Evolutionary conservation across 1,284 basidiomycete species (phyloP), one percentile per base, ranked within the genome.

Genomic region (Moesziomyces globuligerus): DNA sequence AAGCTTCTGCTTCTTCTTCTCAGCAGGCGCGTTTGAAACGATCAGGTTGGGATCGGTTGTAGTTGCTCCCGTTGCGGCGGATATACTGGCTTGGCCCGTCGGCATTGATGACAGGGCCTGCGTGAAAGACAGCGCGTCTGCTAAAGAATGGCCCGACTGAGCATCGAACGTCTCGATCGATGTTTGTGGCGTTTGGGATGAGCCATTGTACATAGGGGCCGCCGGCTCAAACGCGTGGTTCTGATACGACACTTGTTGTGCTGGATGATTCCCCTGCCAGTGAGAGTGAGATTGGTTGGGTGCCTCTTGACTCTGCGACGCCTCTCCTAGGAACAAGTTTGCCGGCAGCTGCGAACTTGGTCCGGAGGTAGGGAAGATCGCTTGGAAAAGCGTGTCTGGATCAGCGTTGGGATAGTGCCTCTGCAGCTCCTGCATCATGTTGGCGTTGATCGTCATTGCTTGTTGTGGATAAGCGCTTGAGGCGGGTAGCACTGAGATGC

Each of bases 121-220:
- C 6, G 46, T 42, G 38, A 65, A 65, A 11, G 29, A 23, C 26
- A 65, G 51, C 4, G 62, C 55, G 15, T 54, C 44, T 17, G 62
- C 47, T 8, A 65, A 51, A 20, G 62, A 54, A 24, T 65, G 48
- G 34, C 36, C 62, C 3, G 49, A 58, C 18, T 44, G 42, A 8
- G 23, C 21, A 26, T 23, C 9, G 17, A 50, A 36, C 21, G 25
- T 20, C 5, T 45, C 46, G n/a, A n/a, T n/a, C n/a, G n/a, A n/a
- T n/a, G n/a, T n/a, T 0, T 53, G 46, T 9, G 36, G 46, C 9
- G 42, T 11, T 34, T 34, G 32, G 8, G 51, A 15, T 25, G 43
- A 3, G 9, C 38, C 37, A 21, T 23, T 10, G 34, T 40, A 25
- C n/a, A 24, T 23, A n/a, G 37, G 21, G 9, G 17, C 21, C 15